Base-by-base conservation (phyloP, 805 yeast species). In the Kodamaea laetipori region DNA sequence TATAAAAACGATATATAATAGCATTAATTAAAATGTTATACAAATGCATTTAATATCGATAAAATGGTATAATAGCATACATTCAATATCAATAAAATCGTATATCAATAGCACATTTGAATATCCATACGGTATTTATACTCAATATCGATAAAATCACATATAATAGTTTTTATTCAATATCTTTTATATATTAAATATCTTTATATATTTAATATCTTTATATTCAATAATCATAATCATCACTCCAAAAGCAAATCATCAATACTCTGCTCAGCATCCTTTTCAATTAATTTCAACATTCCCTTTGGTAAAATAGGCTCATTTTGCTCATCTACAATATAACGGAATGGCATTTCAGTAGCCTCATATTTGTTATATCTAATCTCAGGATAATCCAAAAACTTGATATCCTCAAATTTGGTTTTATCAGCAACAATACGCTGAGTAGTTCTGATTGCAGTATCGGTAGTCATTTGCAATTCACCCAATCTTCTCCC, bases 381-480 rank as follows among this genome's bases (percentile, higher is more conserved):
- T 60, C 89, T 80, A 54, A 92, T 84, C 64, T 92, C 98, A 3
- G 99, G 99, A 60, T 87, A 90, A 62, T 94, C 98, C 41, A 92
- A 80, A 61, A 88, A 92, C 44, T 79, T 77, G 49, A 94, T 88
- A 40, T 86, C 78, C 49, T 85, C 86, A 54, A 92, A 86, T 43
- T 59, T 56, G 9, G 48, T 69, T 42, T 74, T 67, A 33, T 77
- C 76, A 46, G 82, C 80, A n/a, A 88, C 69, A 21, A 92, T 90
- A 35, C 77, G 59, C 56, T 89, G 90, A 1, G 97, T 89, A 13
- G 95, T 89, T 64, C 99, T 79, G 25, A 94, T 84, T 0, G 98
- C 98, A 1, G 99, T 92, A 60, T 92, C 99, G 0, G 99, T 92
- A 12, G 98, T 89, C 98, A 92, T 94, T 62, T 92, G 99, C 52